These are phyloP conservation scores for Nigrospora sphaerica DNA, from an alignment of 2,329 filamentous ascomycete species.

Conservation along the genomic window DNA sequence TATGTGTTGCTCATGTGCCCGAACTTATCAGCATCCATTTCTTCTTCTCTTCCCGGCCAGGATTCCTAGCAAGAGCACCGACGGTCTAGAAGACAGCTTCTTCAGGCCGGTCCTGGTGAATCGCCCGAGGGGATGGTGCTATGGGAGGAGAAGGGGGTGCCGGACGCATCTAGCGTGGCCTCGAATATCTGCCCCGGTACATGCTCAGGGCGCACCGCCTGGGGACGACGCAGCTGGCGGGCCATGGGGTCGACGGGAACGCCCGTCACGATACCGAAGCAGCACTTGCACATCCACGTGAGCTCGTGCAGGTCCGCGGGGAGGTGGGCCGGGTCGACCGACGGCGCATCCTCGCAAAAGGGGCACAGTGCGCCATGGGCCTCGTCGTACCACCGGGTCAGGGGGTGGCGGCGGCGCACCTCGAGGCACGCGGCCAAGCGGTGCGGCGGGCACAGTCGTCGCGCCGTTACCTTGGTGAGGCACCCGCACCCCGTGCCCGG, in stretches of 20 bases:
- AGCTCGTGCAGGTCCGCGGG: neutral
- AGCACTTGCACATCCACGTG: slow-evolving; percentile 26
- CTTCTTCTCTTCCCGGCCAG: too few species aligned
- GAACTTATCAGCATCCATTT: too few species aligned
- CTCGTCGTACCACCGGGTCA: slow-evolving; percentile 19
- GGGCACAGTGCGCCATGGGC: slow-evolving; percentile 21
- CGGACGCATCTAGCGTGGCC: too few species aligned
- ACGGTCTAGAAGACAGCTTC: too few species aligned
- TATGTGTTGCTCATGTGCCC: too few species aligned
- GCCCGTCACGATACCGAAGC: slow-evolving; percentile 15
- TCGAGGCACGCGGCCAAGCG: slow-evolving; percentile 19
- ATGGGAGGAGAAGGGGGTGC: too few species aligned
- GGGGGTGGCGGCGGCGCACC: slow-evolving; percentile 11
- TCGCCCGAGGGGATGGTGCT: too few species aligned
- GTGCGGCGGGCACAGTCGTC: slow-evolving; percentile 26
- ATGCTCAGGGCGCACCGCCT: too few species aligned
- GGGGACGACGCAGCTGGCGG: too few species aligned
- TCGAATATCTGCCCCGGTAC: too few species aligned
- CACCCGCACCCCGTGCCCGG: slow-evolving; percentile 30
- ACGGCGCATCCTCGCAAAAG: slow-evolving; percentile 16
- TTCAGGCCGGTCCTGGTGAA: too few species aligned
- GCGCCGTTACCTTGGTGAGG: slow-evolving; percentile 23
- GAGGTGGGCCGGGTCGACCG: slow-evolving; percentile 4
- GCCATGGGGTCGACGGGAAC: neutral
- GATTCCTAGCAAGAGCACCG: too few species aligned